Percentiles rank a stretch among this genome's conserved stretches.
Conservation (phyloP, 352 stramenopile species). For the Saprolegnia diclina region DNA sequence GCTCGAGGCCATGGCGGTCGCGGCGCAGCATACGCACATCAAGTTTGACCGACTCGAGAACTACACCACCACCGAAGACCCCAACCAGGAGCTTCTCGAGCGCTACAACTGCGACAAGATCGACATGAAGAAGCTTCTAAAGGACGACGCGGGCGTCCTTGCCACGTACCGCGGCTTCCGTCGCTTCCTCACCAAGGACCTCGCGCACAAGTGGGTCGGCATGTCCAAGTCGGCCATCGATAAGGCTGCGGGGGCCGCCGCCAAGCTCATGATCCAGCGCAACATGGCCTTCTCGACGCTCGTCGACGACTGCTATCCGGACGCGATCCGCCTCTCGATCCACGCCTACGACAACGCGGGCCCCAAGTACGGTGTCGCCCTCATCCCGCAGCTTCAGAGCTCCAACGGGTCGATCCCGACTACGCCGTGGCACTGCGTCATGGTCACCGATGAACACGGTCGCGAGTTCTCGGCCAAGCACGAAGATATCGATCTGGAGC, state of each 20-base stretch:
- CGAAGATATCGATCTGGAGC: conserved; percentile 8
- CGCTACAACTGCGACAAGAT: conserved; percentile 8
- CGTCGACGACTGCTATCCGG: conserved; percentile 5
- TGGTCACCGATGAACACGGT: conserved; percentile 14
- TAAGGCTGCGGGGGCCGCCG: conserved; percentile 10
- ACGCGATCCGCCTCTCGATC: conserved; percentile 1
- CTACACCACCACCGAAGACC: conserved; percentile 2
- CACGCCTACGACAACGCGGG: conserved; percentile 29
- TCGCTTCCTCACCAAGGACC: conserved; percentile 18
- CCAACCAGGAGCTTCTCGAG: conserved; percentile 16
- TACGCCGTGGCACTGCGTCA: conserved; percentile 28
- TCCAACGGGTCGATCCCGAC: conserved; percentile 3
- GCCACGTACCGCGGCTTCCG: conserved; percentile 11
- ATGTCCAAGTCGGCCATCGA: conserved; percentile 6
- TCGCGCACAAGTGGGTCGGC: conserved; percentile 1
- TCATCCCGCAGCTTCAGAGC: conserved; percentile 9
- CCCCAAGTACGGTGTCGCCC: conserved; percentile 27
- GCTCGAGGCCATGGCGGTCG: conserved; percentile 12
- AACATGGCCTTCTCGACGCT: conserved; percentile 22
- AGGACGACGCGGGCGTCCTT: background rate
- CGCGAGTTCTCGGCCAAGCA: conserved; percentile 10
- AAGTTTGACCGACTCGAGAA: conserved; percentile 17
- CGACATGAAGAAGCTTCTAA: conserved; percentile 15
- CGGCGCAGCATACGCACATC: conserved; percentile 20
- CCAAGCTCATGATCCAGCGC: conserved; percentile 23